Base-by-base conservation (phyloP, 2,329 filamentous ascomycete genomes). In the Verticillium nubilum region DNA sequence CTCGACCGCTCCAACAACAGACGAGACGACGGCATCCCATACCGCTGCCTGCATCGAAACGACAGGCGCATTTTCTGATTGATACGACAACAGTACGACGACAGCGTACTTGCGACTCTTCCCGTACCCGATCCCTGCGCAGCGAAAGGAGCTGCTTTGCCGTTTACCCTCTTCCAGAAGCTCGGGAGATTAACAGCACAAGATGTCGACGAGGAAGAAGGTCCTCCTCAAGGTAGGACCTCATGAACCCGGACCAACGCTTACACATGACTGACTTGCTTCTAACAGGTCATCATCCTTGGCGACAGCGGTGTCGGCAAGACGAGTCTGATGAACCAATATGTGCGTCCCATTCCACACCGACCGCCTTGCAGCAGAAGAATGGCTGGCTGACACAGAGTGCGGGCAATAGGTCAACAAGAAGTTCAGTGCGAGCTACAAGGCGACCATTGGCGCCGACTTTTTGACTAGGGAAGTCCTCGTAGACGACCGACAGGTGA, bases 301-400 rank as follows among this genome's bases (percentile, higher is more conserved):
- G 95, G 95, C 69, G 95, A 99, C 77, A 98, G 94, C 77, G 95
- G 95, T 79, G 95, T 99, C 64, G 95, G 95, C 75, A 99, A 99
- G 85, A 99, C 95, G 63, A 97, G 92, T 78, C 87, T 99, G 86
- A 99, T 99, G 95, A 99, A 99, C 81, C 95, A 99, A 98, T 99
- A 98, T 91, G 95, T 98, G 87, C 76, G 90, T 58, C 31, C 37
- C 47, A 25, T 52, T 25, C 29, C n/a, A 28, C 23, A 25, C n/a
- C 42, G 28, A 26, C 23, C 58, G 42, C 33, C 52, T 19, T 17
- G 15, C 28, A 25, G 33, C 28, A 47, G 35, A 23, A 31, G 25
- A 25, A 15, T 54, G 4, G 52, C 52, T 33, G 29, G n/a, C 42
- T 29, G 60, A 54, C 35, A 50, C 17, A n/a, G 33, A 19, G 17